Conservation (phyloP, 495 filamentous ascomycete species). For the Tuber umbilicatum region DNA sequence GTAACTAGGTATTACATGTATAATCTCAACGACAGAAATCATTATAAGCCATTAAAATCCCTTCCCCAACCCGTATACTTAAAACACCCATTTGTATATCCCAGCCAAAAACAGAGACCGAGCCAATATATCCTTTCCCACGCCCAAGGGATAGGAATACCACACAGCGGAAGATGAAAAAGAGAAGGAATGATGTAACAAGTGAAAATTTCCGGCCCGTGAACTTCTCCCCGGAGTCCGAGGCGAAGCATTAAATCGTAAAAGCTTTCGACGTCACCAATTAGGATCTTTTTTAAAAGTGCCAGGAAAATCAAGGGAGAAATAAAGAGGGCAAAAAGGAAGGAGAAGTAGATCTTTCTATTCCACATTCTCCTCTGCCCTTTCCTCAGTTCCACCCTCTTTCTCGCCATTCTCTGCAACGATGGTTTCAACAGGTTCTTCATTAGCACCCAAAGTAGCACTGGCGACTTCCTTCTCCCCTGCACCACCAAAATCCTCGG, state of each 20-base stretch:
- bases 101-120: neutral
- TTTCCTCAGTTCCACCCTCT: conserved; percentile 9
- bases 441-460: conserved; percentile 2
- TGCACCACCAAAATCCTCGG: conserved; percentile 45
- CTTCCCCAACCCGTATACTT: neutral
- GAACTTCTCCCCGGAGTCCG: neutral
- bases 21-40: neutral
- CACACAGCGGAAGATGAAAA: neutral
- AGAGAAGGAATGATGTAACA: neutral
- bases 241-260: neutral
- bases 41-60: neutral
- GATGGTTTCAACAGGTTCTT: conserved; percentile 7
- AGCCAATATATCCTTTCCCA: neutral
- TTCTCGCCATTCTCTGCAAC: conserved; percentile 4
- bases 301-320: neutral
- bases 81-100: neutral
- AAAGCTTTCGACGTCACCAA: neutral
- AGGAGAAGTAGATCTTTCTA: neutral
- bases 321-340: neutral
- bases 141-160: neutral
- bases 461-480: conserved; percentile 21
- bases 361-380: conserved; percentile 12
- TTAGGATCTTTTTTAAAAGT: neutral
- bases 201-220: neutral
- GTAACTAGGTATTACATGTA: neutral